Percentiles rank a stretch among this genome's conserved stretches.
Conservation (phyloP, 1,284 basidiomycete species). For the Pseudozyma hubeiensis region DNA sequence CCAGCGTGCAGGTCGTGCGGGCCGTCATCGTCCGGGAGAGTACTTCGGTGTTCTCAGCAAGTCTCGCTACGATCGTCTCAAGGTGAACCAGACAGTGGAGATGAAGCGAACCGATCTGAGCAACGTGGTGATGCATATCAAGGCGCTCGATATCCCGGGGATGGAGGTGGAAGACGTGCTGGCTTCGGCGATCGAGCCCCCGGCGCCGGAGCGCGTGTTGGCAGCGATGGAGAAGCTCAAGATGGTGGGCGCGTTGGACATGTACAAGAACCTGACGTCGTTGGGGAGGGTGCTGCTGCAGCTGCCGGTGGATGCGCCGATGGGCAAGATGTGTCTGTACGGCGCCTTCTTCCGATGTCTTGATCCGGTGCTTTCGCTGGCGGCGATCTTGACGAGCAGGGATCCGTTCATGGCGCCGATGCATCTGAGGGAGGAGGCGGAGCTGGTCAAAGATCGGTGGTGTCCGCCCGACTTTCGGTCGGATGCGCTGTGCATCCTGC, state of each 20-base stretch:
- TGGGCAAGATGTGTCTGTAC: constrained; percentile 88
- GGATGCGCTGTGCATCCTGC: constrained; percentile 83
- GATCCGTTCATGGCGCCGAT: constrained; percentile 89
- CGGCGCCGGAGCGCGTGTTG: constrained; percentile 80
- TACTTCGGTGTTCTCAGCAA: constrained; percentile 87
- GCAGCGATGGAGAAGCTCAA: constrained; percentile 85
- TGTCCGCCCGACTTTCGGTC: constrained; percentile 83
- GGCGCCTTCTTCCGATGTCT: constrained; percentile 94
- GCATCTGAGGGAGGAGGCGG: constrained; percentile 71
- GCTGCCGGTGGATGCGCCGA: constrained; percentile 87
- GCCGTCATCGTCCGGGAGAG: constrained; percentile 89
- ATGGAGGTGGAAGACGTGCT: constrained; percentile 90
- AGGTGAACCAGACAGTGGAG: constrained; percentile 89
- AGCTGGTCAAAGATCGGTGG: constrained; percentile 83
- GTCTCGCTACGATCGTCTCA: constrained; percentile 76
- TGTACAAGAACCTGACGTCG: constrained; percentile 81
- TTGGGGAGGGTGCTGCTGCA: constrained; percentile 89
- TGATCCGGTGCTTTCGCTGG: constrained; percentile 87
- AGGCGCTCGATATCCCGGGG: constrained; percentile 90
- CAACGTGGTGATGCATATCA: constrained; percentile 80
- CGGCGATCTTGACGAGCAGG: constrained; percentile 87
- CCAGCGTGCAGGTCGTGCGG: constrained; percentile 92
- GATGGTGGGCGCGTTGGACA: constrained; percentile 88
- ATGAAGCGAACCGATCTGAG: constrained; percentile 79
- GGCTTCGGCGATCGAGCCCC: constrained; percentile 87